These are phyloP conservation scores for Colletotrichum aenigma DNA, from an alignment of 2,329 filamentous ascomycete genomes.

Conservation along the genomic window DNA sequence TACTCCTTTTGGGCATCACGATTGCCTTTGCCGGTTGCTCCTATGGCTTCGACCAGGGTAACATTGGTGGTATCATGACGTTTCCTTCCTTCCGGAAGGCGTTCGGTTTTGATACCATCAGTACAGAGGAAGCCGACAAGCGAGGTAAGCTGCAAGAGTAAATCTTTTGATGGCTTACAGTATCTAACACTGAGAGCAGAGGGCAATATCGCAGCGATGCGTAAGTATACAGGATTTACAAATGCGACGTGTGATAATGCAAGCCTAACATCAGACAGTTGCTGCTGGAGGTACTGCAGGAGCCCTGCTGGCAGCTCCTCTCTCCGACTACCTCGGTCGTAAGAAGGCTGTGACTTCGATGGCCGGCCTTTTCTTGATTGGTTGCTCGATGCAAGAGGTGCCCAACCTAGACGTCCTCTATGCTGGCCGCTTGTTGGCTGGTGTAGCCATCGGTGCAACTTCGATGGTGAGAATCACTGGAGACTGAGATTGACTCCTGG, in stretches of 20 bases:
- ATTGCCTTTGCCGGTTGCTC: constrained; percentile 40
- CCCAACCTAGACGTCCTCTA: constrained; percentile 37
- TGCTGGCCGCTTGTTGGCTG: constrained; percentile 38
- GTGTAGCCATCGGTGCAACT: constrained; percentile 36
- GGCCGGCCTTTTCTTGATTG: constrained; percentile 34
- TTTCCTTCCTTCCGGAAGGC: constrained; percentile 38
- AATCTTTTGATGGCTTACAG: neutral
- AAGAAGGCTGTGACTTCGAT: constrained; percentile 37
- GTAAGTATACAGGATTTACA: constrained; percentile 20
- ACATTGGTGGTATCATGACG: constrained; percentile 41
- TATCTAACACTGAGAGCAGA: constrained; percentile 16
- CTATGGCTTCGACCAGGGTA: constrained; percentile 43
- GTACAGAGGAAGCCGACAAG: constrained; percentile 29
- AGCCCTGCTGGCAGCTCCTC: constrained; percentile 38
- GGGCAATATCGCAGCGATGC: constrained; percentile 35
- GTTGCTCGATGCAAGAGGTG: constrained; percentile 38
- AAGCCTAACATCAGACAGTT: constrained; percentile 24
- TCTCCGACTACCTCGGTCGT: constrained; percentile 38
- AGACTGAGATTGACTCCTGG: too few relatives aligned
- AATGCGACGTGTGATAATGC: too few relatives aligned
- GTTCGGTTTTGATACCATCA: constrained; percentile 35
- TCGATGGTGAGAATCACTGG: constrained; percentile 29
- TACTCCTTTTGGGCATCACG: constrained; percentile 34
- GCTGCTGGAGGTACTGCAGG: constrained; percentile 40
- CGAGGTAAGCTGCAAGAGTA: neutral